Conservation (phyloP, 208 protist species). For the Trichomonas vaginalis region DNA sequence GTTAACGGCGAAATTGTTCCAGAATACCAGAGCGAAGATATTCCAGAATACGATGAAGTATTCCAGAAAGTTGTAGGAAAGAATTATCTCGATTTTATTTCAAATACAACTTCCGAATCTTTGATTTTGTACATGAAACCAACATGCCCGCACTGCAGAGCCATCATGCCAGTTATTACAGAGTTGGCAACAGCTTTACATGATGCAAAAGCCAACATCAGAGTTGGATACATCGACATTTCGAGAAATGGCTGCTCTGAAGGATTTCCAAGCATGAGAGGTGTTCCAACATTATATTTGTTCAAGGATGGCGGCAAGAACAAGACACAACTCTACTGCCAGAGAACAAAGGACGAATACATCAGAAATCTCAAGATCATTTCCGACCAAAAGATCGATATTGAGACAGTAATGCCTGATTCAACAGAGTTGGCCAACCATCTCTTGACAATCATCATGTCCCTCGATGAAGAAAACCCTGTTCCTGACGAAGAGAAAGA, state of each 20-base stretch:
- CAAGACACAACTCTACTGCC: background rate
- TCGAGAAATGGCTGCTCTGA: background rate
- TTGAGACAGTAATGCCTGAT: background rate
- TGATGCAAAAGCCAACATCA: background rate
- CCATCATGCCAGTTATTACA: background rate
- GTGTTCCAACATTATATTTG: background rate
- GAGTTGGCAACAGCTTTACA: background rate
- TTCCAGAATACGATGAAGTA: background rate
- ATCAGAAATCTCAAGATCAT: background rate
- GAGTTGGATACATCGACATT: background rate
- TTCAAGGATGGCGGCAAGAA: background rate
- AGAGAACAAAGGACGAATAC: background rate
- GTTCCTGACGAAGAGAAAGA: background rate
- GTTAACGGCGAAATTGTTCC: background rate
- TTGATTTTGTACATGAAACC: background rate
- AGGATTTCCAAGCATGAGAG: background rate
- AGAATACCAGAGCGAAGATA: background rate
- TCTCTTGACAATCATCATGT: background rate
- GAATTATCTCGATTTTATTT: background rate
- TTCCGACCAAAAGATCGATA: background rate
- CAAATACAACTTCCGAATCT: background rate
- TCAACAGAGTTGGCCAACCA: background rate
- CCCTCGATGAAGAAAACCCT: background rate
- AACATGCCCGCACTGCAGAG: background rate
- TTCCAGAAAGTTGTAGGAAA: background rate